Conservation (phyloP, 192 early-diverging fungal genomes). For the Podila clonocystis region DNA sequence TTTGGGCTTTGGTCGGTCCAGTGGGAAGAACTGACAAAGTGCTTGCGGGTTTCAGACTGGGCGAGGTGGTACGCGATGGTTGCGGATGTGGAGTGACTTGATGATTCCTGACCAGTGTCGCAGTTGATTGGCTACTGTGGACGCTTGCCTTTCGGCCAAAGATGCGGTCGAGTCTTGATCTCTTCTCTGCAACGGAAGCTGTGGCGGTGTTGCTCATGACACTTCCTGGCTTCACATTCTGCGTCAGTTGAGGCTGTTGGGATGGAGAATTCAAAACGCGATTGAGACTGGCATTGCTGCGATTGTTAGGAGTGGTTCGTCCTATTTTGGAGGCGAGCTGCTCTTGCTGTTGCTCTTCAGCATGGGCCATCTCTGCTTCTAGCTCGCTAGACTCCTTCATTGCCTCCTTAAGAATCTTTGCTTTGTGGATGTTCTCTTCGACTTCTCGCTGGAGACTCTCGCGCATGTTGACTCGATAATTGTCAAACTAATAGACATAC, state of each 20-base stretch:
- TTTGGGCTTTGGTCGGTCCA: not conserved
- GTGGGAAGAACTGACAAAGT: not conserved
- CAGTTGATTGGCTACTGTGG: conserved; percentile 8
- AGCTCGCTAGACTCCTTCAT: conserved; percentile 50
- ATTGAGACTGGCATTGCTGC: conserved; percentile 31
- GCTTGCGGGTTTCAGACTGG: not conserved
- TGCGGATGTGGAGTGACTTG: conserved; percentile 40
- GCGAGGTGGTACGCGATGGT: conserved; percentile 14
- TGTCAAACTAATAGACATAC: conserved; percentile 27
- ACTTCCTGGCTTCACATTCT: not conserved
- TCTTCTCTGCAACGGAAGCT: conserved; percentile 13
- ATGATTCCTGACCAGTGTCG: conserved; percentile 4
- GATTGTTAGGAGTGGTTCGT: conserved; percentile 11
- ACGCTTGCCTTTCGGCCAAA: conserved; percentile 39
- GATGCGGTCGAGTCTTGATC: conserved; percentile 27
- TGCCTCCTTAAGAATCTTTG: conserved; percentile 46
- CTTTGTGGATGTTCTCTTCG: conserved; percentile 48
- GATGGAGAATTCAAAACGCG: conserved; percentile 1
- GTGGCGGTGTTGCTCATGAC: not conserved
- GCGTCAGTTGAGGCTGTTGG: not conserved
- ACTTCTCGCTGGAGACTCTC: conserved; percentile 51
- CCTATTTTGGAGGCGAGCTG: conserved; percentile 1
- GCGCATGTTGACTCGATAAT: conserved; percentile 47
- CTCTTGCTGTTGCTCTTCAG: conserved; percentile 30
- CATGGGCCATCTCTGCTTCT: conserved; percentile 35